Evolutionary conservation across 352 stramenopile species (phyloP).

Genomic region (Phytophthora rubi): DNA sequence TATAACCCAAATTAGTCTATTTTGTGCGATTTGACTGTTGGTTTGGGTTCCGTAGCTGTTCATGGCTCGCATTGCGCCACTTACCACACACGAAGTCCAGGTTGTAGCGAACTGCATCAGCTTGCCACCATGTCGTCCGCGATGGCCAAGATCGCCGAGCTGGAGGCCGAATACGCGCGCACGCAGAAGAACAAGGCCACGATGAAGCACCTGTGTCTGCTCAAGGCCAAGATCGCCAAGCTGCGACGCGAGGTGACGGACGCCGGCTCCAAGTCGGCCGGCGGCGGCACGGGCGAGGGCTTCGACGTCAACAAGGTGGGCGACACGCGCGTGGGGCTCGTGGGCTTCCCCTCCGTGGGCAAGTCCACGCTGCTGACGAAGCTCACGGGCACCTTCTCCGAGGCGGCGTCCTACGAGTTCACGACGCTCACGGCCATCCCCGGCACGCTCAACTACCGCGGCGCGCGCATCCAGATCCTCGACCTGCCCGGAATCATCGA

Average conservation of each 20-base stretch:
- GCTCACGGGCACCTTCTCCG: constrained; percentile 96
- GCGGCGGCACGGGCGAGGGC: constrained; percentile 79
- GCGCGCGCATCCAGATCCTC: constrained; percentile 88
- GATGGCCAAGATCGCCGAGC: constrained; percentile 81
- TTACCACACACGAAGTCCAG: not conserved
- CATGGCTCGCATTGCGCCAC: not conserved
- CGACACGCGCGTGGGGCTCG: constrained; percentile 97
- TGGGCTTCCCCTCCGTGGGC: constrained; percentile 99
- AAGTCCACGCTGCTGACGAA: constrained; percentile 98
- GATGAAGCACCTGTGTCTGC: constrained; percentile 97
- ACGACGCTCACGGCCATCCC: constrained; percentile 99
- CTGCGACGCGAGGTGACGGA: constrained; percentile 93
- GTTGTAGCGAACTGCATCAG: not conserved
- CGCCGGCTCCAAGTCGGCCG: constrained; percentile 67
- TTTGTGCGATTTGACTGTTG: not conserved
- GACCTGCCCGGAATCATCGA: constrained; percentile 98
- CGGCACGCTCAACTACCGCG: constrained; percentile 97
- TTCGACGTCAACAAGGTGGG: constrained; percentile 95
- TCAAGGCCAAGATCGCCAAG: constrained; percentile 99
- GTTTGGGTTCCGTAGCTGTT: not conserved
- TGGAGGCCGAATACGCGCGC: constrained; percentile 93
- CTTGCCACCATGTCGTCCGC: constrained; percentile 59
- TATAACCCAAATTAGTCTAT: not conserved
- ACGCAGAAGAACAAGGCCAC: constrained; percentile 99
- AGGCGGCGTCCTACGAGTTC: constrained; percentile 98